These are phyloP conservation scores for Leccinellum luteum DNA, from an alignment of 768 basidiomycete species.

Conservation along the genomic window DNA sequence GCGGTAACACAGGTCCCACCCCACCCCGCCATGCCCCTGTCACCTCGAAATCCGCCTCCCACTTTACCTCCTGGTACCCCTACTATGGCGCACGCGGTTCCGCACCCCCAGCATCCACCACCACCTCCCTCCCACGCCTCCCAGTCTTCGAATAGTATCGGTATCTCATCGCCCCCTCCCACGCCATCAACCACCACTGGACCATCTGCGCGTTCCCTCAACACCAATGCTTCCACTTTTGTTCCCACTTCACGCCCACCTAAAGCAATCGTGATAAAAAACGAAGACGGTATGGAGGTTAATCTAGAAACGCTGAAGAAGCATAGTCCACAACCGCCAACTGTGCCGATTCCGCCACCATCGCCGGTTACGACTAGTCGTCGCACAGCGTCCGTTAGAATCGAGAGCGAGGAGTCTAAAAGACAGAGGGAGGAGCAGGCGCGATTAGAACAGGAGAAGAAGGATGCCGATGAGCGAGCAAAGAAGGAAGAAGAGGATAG, in stretches of 20 bases:
- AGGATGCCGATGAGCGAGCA: conserved; percentile 36
- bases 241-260: conserved; percentile 49
- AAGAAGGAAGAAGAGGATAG: conserved; percentile 37
- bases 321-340: conserved; percentile 39
- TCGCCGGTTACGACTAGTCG: conserved; percentile 28
- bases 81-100: conserved; percentile 58
- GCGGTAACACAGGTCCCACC: conserved; percentile 40
- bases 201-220: conserved; percentile 46
- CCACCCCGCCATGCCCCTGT: conserved; percentile 58
- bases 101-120: conserved; percentile 43
- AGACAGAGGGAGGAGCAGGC: conserved; percentile 46
- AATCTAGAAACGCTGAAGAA: conserved; percentile 55
- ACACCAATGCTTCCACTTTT: conserved; percentile 63
- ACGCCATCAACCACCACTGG: conserved; percentile 56
- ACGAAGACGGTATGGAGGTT: conserved; percentile 62
- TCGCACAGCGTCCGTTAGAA: conserved; percentile 44
- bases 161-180: conserved; percentile 58
- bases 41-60: conserved; percentile 60
- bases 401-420: conserved; percentile 63
- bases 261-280: conserved; percentile 57
- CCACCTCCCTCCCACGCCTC: conserved; percentile 43
- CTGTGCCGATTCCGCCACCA: conserved; percentile 28
- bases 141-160: conserved; percentile 45
- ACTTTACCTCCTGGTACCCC: conserved; percentile 65
- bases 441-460: conserved; percentile 38